A percentile compares a stretch with the other conserved stretches of the same genome.
Conservation (phyloP, 352 stramenopile genomes). For the Pythium volutum region DNA sequence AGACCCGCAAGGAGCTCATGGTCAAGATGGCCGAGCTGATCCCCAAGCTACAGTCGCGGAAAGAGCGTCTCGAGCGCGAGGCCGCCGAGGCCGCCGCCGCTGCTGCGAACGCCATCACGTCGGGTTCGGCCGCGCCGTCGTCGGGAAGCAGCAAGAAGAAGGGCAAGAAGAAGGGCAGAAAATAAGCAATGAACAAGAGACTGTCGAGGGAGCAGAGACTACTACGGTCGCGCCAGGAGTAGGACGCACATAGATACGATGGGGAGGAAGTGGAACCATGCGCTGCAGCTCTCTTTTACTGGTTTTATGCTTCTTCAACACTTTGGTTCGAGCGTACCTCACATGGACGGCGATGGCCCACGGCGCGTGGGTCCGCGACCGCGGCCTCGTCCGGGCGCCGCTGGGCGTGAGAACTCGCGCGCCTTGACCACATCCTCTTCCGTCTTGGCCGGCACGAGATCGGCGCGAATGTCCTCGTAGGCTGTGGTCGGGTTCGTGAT, state of each 20-base stretch:
- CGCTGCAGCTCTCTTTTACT: too few relatives aligned
- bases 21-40: constrained; percentile 87
- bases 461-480: constrained; percentile 63
- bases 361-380: constrained; percentile 45
- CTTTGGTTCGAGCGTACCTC: neutral
- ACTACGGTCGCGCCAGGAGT: neutral
- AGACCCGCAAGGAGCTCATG: constrained; percentile 73
- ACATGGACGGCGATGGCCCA: constrained; percentile 20
- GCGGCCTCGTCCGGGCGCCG: constrained; percentile 62
- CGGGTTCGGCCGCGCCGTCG: constrained; percentile 26
- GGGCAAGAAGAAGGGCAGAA: constrained; percentile 79
- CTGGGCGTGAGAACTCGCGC: constrained; percentile 72
- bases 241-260: neutral
- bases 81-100: constrained; percentile 45
- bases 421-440: constrained; percentile 61
- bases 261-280: neutral
- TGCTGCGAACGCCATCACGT: constrained; percentile 15
- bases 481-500: constrained; percentile 60
- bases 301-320: neutral
- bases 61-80: constrained; percentile 70
- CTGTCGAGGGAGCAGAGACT: neutral
- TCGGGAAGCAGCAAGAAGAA: constrained; percentile 77
- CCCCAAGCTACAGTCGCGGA: constrained; percentile 79
- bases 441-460: constrained; percentile 45
- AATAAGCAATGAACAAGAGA: constrained; percentile 39